phyloP scores from a whole-genome alignment of 2,329 filamentous ascomycete species.

The Orbilia blumenaviensis region DNA sequence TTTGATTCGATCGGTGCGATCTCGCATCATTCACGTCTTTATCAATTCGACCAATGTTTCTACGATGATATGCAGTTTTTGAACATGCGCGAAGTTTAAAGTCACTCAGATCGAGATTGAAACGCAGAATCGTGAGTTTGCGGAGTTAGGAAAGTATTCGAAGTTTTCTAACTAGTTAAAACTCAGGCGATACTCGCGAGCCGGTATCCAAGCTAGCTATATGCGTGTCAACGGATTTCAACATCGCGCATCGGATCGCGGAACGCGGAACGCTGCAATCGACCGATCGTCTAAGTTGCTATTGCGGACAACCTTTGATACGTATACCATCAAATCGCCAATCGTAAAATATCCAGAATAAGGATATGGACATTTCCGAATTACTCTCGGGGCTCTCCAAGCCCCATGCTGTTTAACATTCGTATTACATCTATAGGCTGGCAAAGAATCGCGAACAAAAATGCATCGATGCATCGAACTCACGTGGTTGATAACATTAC shows the following conservation, averaged over 20 bases:
- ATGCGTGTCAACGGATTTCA: not conserved
- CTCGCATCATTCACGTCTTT: not conserved
- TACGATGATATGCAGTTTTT: too few species aligned
- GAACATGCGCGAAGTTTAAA: not conserved
- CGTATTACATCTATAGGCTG: not conserved
- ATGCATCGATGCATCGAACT: too few species aligned
- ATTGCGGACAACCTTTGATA: not conserved
- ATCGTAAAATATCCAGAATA: not conserved
- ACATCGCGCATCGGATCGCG: too few species aligned
- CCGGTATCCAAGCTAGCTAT: too few species aligned
- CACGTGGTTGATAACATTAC: too few species aligned
- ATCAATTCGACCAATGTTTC: too few species aligned
- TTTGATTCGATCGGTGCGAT: not conserved
- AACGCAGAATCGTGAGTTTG: conserved; percentile 17
- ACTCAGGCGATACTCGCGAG: too few species aligned
- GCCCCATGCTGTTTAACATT: not conserved
- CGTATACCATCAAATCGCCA: not conserved
- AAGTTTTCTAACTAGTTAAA: too few species aligned
- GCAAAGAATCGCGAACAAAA: too few species aligned
- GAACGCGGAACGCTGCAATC: too few species aligned
- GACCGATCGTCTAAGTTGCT: not conserved
- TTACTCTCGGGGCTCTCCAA: not conserved
- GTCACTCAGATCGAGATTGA: conserved; percentile 11
- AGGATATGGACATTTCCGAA: not conserved
- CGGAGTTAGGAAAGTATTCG: not conserved